Base-by-base conservation (phyloP, 805 yeast genomes). In the Metschnikowia borealis region DNA sequence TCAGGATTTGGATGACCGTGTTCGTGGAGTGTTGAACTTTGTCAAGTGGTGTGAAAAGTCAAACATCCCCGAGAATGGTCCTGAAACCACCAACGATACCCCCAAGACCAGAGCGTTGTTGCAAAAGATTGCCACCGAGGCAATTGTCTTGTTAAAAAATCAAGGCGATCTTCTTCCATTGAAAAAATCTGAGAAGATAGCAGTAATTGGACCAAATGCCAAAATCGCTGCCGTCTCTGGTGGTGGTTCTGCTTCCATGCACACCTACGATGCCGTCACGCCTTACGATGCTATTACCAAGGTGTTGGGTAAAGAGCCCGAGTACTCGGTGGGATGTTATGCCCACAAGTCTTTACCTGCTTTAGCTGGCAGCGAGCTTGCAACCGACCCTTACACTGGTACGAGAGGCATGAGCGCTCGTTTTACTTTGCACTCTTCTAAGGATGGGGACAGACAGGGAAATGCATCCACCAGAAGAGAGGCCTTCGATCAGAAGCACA, bases 181-280 rank as follows among this genome's bases (percentile, higher is more conserved):
- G 49, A 58, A 58, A 37, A 74, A 70, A 54, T 50, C 57, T 17
- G 72, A 71, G 43, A 69, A 60, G 10, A 68, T 74, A 33, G 79
- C 81, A 1, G 76, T 83, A 17, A 78, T 83, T 58, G 88, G 87
- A 3, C 85, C 85, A 35, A 80, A 78, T 54, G 85, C 81, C 26
- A 78, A 71, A 54, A 63, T 60, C 42, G 68, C 81, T 6, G 73
- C 75, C 37, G 77, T 70, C 53, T 75, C 81, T 21, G 86, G 87
- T 51, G 87, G 87, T 54, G 87, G 87, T 6, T 81, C 85, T 18
- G 84, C 85, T 35, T 68, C 81, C 10, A 64, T 79, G 54, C 63
- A 65, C 20, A 74, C 82, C 4, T 73, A 78, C 59, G 77, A 79
- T 61, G 65, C 71, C 14, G 69, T 77, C 7, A 65, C 81, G 13